phyloP scores from a whole-genome alignment of 768 basidiomycete genomes.

The Mycena rebaudengoi region DNA sequence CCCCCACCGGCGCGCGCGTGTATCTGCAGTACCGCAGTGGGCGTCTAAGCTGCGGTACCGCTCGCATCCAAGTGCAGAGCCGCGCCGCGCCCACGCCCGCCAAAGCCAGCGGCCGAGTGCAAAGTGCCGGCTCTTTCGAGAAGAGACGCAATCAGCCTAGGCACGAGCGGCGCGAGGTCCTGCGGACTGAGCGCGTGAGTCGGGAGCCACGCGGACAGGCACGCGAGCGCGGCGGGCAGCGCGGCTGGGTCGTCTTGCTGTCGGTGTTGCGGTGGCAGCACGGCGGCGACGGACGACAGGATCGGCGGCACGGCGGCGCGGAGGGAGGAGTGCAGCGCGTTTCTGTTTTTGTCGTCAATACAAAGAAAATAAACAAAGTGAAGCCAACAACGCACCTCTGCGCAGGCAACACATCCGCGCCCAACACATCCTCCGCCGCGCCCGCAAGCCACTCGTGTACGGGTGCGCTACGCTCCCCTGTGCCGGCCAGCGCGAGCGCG shows the following conservation, averaged over 20 bases:
- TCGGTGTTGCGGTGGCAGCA: slow-evolving; percentile 40
- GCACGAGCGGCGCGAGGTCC: slow-evolving; percentile 74
- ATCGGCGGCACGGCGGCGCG: slow-evolving; percentile 76
- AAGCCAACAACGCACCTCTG: slow-evolving; percentile 63
- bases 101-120: too few species aligned
- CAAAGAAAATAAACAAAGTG: not conserved
- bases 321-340: slow-evolving; percentile 67
- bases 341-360: not conserved
- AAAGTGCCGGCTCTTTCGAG: too few species aligned
- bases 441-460: slow-evolving; percentile 83
- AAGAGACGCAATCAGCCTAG: slow-evolving; percentile 70
- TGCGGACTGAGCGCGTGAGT: slow-evolving; percentile 52
- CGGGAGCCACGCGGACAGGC: slow-evolving; percentile 85
- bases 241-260: slow-evolving; percentile 42
- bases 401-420: slow-evolving; percentile 76
- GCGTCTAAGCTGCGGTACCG: too few species aligned
- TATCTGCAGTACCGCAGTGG: too few species aligned
- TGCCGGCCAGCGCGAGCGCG: slow-evolving; percentile 66
- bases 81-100: too few species aligned
- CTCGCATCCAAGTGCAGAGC: too few species aligned
- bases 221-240: slow-evolving; percentile 78
- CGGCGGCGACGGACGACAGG: slow-evolving; percentile 69
- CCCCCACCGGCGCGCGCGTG: too few species aligned
- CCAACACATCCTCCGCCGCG: slow-evolving; percentile 82
- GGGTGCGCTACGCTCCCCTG: slow-evolving; percentile 65